Evolutionary conservation across 2,329 filamentous ascomycete genomes (phyloP), one percentile per base, ranked within the genome.

Genomic region (Epichloe elymi): DNA sequence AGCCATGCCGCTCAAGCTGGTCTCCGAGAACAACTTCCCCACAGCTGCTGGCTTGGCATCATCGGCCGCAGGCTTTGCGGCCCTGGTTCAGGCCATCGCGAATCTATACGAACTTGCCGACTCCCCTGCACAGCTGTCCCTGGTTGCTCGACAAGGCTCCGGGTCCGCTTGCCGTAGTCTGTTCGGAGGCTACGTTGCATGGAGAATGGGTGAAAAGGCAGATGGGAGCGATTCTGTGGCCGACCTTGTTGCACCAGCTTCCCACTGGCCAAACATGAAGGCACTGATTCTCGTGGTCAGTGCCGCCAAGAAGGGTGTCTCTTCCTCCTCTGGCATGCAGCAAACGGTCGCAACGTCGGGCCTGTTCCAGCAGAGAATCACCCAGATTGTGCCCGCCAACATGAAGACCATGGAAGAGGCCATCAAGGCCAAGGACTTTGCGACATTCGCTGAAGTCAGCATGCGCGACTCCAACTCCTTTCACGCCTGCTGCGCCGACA

Each of bases 1-100:
- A 11, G 65, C 75, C 48, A 75, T 86, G 61, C 82, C 86, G 36
- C 80, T 98, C 55, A 86, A 84, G 60, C 84, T 98, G 58, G 89
- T 96, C 51, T 93, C 87, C 52, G 86, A 93, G 73, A 98, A 98
- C 78, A 98, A 98, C 78, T 98, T 98, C 77, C 93, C 93, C 56
- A 98, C 93, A 2, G 93, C 93, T 26, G 93, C 93, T 4, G 93
- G 93, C 6, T 82, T 98, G 15, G 83, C 83, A 4, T 84, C 79
- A 17, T 86, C 82, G 0, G 83, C 82, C 1, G 82, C 82, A 1
- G 82, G 82, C 5, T 85, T 85, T 56, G 82, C 82, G 3, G 82
- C 82, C 19, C 71, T 85, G 5, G 82, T 97, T 19, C 80, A 89
- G 53, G 90, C 88, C 57, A 88, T 98, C 60, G 93, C 93, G 37